Evolutionary conservation across 192 early-diverging fungal species (phyloP), one percentile per base, ranked within the genome.

Genomic region (Entomortierella chlamydospora): DNA sequence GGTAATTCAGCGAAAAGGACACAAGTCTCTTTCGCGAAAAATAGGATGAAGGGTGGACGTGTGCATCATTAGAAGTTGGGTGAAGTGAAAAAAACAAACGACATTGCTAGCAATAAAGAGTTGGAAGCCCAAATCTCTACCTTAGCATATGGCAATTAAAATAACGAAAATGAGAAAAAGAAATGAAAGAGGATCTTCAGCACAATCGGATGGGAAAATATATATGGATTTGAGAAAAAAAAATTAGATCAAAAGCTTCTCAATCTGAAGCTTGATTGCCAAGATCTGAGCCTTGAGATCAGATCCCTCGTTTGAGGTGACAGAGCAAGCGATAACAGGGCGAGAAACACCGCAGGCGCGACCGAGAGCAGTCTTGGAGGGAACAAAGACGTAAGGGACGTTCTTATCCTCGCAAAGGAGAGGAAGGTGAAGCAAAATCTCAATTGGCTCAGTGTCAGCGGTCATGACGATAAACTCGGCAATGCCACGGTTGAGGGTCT

Each of bases 391-490:
- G 82, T 99, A 99, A 47, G 98, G 98, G 51, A 99, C 98, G 91
- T 99, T 99, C 94, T 99, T 99, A 87, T 99, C 98, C 87, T 99
- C 98, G 87, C 98, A 98, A 65, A 98, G 87, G 10, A 99, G 90
- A 26, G 98, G 98, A 62, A 99, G 84, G 89, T 99, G 97, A 51
- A 99, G 88, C 47, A 99, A 86, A 83, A 99, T 98, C 82, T 99
- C 98, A 60, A 99, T 90, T 34, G 98, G 98, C 86, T 96, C 94
- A 66, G 96, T 94, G 85, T 99, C 98, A 68, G 97, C 98, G 47
- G 98, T 94, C 95, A 99, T 93, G 81, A 99, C 90, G 78, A 99
- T 96, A 88, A 99, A 99, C 88, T 99, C 98, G 72, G 95, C 89
- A 81, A 96, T 97, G 89, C 96, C 96, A 68, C 97, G 93, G 93